Percentiles rank a stretch among this genome's conserved stretches.
These are phyloP conservation scores for Xylariaceae sp. DNA, from an alignment of 2,329 filamentous ascomycete genomes.

Conservation along the genomic window DNA sequence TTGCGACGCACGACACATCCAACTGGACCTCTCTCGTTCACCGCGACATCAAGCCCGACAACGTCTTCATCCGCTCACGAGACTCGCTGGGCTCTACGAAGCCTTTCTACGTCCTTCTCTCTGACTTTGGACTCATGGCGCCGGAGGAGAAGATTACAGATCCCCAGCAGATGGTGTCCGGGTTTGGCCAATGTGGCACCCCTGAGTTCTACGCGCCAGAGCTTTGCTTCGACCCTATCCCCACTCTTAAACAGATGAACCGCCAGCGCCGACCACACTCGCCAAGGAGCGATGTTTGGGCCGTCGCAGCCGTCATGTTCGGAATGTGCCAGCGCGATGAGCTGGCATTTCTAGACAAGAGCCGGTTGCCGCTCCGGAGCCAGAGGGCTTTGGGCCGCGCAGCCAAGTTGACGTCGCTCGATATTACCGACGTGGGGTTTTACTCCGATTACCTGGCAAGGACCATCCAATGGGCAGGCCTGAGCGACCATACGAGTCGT, in stretches of 20 bases:
- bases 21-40: slow-evolving; percentile 14
- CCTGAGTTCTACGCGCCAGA: slow-evolving; percentile 15
- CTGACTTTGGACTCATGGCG: slow-evolving; percentile 13
- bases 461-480: slow-evolving; percentile 10
- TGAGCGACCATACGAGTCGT: slow-evolving; percentile 5
- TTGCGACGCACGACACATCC: slow-evolving; percentile 2
- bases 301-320: slow-evolving; percentile 10
- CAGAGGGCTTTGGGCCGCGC: slow-evolving; percentile 7
- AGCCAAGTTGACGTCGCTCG: slow-evolving; percentile 6
- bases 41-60: slow-evolving; percentile 18
- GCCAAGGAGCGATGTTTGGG: slow-evolving; percentile 12
- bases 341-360: slow-evolving; percentile 11
- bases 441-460: slow-evolving; percentile 15
- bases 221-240: slow-evolving; percentile 11
- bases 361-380: slow-evolving; percentile 8
- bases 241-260: not conserved
- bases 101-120: slow-evolving; percentile 12
- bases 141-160: not conserved
- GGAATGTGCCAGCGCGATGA: slow-evolving; percentile 13
- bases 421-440: slow-evolving; percentile 4
- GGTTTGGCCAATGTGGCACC: slow-evolving; percentile 2
- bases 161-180: not conserved
- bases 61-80: slow-evolving; percentile 16
- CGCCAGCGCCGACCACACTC: slow-evolving; percentile 10
- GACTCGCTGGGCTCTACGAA: slow-evolving; percentile 13